phyloP scores from a whole-genome alignment of 2,329 filamentous ascomycete genomes.

The Monilinia fructicola region DNA sequence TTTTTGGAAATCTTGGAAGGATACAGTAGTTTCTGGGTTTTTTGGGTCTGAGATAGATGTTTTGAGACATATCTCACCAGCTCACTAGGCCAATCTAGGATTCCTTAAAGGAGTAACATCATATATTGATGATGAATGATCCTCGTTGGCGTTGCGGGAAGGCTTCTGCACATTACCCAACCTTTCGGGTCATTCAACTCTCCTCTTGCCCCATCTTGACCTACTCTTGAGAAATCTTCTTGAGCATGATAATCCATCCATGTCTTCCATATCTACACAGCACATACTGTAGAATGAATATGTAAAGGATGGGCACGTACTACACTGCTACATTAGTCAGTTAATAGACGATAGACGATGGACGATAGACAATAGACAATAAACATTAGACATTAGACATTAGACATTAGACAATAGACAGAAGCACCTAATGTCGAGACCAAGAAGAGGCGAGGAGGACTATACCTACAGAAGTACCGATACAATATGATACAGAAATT shows the following conservation, averaged over 20 bases:
- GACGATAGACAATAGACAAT: too few relatives aligned
- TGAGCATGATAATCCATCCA: not conserved
- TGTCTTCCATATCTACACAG: not conserved
- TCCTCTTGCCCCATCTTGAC: not conserved
- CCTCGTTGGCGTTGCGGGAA: conserved; percentile 25
- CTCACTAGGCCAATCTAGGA: conserved; percentile 1
- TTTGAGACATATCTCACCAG: conserved; percentile 18
- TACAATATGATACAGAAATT: not conserved
- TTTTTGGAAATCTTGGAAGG: conserved; percentile 5
- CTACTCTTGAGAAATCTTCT: not conserved
- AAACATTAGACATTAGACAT: too few relatives aligned
- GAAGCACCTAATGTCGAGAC: not conserved
- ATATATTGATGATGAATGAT: conserved; percentile 23
- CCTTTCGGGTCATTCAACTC: conserved; percentile 22
- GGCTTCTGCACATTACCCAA: conserved; percentile 24
- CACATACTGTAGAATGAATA: not conserved
- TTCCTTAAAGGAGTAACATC: conserved; percentile 13
- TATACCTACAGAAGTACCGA: not conserved
- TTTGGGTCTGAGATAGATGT: conserved; percentile 17
- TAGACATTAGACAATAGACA: too few relatives aligned
- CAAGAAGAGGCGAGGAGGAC: conserved; percentile 11
- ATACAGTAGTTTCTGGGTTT: not conserved
- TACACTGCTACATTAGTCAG: not conserved
- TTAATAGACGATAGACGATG: not conserved
- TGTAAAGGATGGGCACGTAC: not conserved